A percentile compares a stretch with the other conserved stretches of the same genome.
phyloP scores from a whole-genome alignment of 2,329 filamentous ascomycete genomes.

The Tolypocladium capitatum region DNA sequence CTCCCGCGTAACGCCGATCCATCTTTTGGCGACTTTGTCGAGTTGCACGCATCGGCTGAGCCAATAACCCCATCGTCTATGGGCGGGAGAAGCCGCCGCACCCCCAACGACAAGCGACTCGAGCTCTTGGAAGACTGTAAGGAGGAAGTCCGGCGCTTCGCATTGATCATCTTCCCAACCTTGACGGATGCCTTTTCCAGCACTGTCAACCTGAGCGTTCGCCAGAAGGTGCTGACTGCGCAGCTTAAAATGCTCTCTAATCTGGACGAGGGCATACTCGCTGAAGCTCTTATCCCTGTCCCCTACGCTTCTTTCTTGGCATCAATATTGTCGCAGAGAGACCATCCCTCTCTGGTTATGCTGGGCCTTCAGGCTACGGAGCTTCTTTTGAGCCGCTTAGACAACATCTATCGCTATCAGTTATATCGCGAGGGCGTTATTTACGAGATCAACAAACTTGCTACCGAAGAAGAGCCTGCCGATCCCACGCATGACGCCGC shows the following conservation, averaged over 20 bases:
- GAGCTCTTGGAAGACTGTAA: slow-evolving; percentile 73
- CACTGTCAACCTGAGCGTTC: slow-evolving; percentile 87
- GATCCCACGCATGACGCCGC: slow-evolving; percentile 1
- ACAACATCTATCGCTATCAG: slow-evolving; percentile 84
- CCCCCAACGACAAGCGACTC: slow-evolving; percentile 68
- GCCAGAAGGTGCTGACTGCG: slow-evolving; percentile 89
- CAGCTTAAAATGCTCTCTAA: slow-evolving; percentile 97
- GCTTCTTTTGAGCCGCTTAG: slow-evolving; percentile 69
- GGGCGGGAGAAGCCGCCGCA: slow-evolving; percentile 19
- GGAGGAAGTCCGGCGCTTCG: slow-evolving; percentile 77
- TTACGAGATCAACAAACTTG: slow-evolving; percentile 73
- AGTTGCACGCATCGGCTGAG: slow-evolving; percentile 25
- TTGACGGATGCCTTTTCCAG: slow-evolving; percentile 95
- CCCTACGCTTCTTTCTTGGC: slow-evolving; percentile 93
- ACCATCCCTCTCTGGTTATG: slow-evolving; percentile 77
- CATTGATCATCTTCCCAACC: slow-evolving; percentile 84
- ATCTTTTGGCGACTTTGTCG: slow-evolving; percentile 28
- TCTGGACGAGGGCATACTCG: slow-evolving; percentile 69
- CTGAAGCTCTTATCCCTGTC: slow-evolving; percentile 74
- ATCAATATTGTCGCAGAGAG: slow-evolving; percentile 88
- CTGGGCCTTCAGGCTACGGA: slow-evolving; percentile 82
- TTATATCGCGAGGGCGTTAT: slow-evolving; percentile 96
- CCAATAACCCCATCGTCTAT: slow-evolving; percentile 24
- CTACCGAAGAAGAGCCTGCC: slow-evolving; percentile 31
- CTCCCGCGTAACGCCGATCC: slow-evolving; percentile 44